These are phyloP conservation scores for Clavariopsis aquatica DNA, from an alignment of 495 filamentous ascomycete genomes.

Conservation along the genomic window DNA sequence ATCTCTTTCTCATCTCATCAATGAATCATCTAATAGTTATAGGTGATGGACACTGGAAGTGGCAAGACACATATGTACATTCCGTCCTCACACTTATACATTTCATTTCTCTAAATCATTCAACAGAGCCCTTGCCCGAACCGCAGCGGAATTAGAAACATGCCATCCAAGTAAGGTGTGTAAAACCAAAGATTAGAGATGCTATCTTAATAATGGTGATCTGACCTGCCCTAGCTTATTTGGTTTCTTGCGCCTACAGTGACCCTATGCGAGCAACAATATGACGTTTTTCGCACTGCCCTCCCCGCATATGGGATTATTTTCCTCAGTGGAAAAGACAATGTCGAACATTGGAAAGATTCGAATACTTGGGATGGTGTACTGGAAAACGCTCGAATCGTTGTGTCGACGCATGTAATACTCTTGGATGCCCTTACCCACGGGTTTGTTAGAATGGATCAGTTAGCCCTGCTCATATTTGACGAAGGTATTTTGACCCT, in stretches of 20 bases:
- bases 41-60: conserved; percentile 90
- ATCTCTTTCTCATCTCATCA: too few relatives aligned
- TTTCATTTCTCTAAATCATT: background rate
- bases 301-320: conserved; percentile 64
- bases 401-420: conserved; percentile 77
- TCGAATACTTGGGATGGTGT: conserved; percentile 71
- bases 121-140: conserved; percentile 75
- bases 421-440: conserved; percentile 78
- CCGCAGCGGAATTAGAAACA: conserved; percentile 71
- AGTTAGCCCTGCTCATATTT: conserved; percentile 73
- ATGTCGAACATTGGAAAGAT: conserved; percentile 74
- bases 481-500: conserved; percentile 71
- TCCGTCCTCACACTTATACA: conserved; percentile 8
- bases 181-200: background rate
- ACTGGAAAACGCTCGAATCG: conserved; percentile 66
- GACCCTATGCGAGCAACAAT: conserved; percentile 72
- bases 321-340: conserved; percentile 66
- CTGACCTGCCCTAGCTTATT: conserved; percentile 56
- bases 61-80: conserved; percentile 84
- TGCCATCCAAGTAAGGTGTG: conserved; percentile 61
- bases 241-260: conserved; percentile 89
- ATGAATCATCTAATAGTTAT: too few relatives aligned
- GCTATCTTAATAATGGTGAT: background rate
- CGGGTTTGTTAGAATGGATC: conserved; percentile 71
- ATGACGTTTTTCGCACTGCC: conserved; percentile 59